Evolutionary conservation across 2,329 filamentous ascomycete genomes (phyloP), one percentile per base, ranked within the genome.

Genomic region (Paramyrothecium sp.): DNA sequence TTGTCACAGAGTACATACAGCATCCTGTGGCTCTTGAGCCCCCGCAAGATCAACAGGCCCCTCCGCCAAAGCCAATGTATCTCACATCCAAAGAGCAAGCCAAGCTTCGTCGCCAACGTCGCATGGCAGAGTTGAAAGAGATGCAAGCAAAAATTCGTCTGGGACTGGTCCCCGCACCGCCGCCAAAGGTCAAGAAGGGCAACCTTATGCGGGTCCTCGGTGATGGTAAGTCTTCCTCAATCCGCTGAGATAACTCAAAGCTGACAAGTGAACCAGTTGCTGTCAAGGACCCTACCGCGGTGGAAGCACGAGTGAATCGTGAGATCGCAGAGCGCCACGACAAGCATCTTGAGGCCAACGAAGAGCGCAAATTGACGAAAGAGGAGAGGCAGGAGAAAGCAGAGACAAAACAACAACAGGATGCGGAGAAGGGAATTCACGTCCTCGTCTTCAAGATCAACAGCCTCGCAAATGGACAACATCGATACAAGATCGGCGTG

Each of bases 121-220:
- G 96, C 62, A 94, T 94, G 85, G 93, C 91, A 46, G 92, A 97
- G 61, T 80, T 96, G 61, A 98, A 98, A 73, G 96, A 99, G 74
- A 89, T 93, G 69, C 95, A 99, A 75, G 93, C 94, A 41, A 98
- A 99, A 78, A 95, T 98, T 60, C 85, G 94, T 58, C 80, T 99
- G 12, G 95, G 95, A 20, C 82, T 99, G 16, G 89, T 94, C 59
- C 92, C 93, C 3, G 91, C 94, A 20, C 92, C 93, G 26, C 90
- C 93, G 23, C 94, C 95, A 12, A 99, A 98, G 75, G 92, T 99
- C 65, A 98, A 97, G 77, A 96, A 96, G 74, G 91, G 89, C 57
- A 99, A 99, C 73, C 84, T 99, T 70, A 99, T 99, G 95, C 89
- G 93, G 57, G 95, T 99, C 30, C 82, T 97, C 56, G 95, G 95